phyloP scores from a whole-genome alignment of 345 rosid genomes.

The Orychophragmus violaceus region DNA sequence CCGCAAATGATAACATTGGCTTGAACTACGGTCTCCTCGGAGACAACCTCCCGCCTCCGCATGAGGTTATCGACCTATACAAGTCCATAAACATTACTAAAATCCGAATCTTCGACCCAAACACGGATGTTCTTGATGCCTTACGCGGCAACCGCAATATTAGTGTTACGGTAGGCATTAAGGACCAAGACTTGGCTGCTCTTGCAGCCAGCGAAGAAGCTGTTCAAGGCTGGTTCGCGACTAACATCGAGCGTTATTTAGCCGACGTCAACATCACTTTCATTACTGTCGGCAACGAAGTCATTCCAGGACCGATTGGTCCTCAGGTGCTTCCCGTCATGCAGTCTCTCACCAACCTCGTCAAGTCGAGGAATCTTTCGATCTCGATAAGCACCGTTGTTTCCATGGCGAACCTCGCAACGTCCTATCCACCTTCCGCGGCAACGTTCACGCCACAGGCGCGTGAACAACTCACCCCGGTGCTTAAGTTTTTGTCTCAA shows the following conservation, averaged over 20 bases:
- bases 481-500: slow-evolving; percentile 14
- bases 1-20: slow-evolving; percentile 8
- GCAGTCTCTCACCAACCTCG: slow-evolving; percentile 21
- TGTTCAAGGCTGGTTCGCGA: slow-evolving; percentile 20
- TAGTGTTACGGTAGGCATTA: slow-evolving; percentile 25
- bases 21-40: slow-evolving; percentile 39
- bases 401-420: background rate
- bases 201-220: slow-evolving; percentile 24
- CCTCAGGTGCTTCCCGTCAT: slow-evolving; percentile 30
- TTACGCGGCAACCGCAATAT: slow-evolving; percentile 20
- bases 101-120: slow-evolving; percentile 39
- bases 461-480: slow-evolving; percentile 8
- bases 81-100: slow-evolving; percentile 14
- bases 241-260: slow-evolving; percentile 27
- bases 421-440: slow-evolving; percentile 40
- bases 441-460: slow-evolving; percentile 18
- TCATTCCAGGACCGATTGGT: slow-evolving; percentile 27
- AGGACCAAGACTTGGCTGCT: slow-evolving; percentile 29
- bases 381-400: slow-evolving; percentile 28
- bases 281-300: slow-evolving; percentile 41
- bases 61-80: slow-evolving; percentile 34
- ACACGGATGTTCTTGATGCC: slow-evolving; percentile 24
- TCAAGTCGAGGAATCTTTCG: slow-evolving; percentile 6
- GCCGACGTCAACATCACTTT: slow-evolving; percentile 21
- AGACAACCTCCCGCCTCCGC: slow-evolving; percentile 39